Evolutionary conservation across 108 stramenopile genomes (phyloP), one percentile per base, ranked within the genome.

Genomic region (Parmales sp.): DNA sequence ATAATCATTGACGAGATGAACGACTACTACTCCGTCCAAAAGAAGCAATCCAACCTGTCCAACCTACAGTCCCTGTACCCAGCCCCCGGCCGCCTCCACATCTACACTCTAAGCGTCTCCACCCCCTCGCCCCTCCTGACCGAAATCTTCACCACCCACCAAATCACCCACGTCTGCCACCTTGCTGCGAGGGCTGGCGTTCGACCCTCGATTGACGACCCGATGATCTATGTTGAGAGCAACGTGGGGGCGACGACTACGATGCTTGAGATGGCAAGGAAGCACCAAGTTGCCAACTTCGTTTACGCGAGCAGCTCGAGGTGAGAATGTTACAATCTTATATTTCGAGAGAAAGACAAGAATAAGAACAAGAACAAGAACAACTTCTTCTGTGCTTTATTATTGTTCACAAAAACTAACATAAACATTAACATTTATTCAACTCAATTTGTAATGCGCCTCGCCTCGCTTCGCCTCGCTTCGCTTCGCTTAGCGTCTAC

Each of bases 1-100:
- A 88, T 97, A 19, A 83, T 96, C 48, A 87, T 98, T 20, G 97
- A 98, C 73, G 97, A 98, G 75, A 88, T 98, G 79, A 98, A 98
- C 73, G 95, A 96, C 66, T 98, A 98, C 77, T 98, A 98, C 69
- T 94, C 94, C 71, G 87, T 91, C 7, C 66, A 67, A 48, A 80
- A 92, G 75, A 98, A 98, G 88, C 82, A 89, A 37, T 51, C 78
- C 64, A 98, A 95, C 75, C 69, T 98, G 25, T 63, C 66, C 11
- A 79, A 81, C 39, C 76, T 95, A 25, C 63, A 51, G 16, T n/a
- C n/a, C 37, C 0, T n/a, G n/a, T n/a, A n/a, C n/a, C 25, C 26
- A 45, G 45, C 36, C 63, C 18, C 36, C 63, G n/a, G n/a, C n/a
- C n/a, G n/a, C n/a, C n/a, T n/a, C n/a, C n/a, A n/a, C n/a, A n/a